phyloP scores from a whole-genome alignment of 352 stramenopile species.

The Lagenidium giganteum region DNA sequence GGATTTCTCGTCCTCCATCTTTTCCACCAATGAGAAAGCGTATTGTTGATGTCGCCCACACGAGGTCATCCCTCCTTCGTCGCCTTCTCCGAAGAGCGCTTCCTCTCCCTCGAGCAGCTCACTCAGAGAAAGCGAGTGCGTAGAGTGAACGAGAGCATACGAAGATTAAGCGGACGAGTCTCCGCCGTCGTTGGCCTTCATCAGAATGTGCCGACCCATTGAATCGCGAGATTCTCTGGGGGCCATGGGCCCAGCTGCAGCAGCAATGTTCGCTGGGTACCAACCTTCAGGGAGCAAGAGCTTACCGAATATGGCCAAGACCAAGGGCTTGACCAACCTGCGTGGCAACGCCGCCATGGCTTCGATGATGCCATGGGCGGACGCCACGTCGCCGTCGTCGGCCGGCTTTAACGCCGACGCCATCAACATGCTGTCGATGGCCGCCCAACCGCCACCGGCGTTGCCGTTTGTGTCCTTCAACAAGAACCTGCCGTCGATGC shows the following conservation, averaged over 20 bases:
- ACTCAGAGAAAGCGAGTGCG: slow-evolving; percentile 25
- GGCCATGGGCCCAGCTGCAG: slow-evolving; percentile 66
- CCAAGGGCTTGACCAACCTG: slow-evolving; percentile 3
- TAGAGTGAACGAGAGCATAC: slow-evolving; percentile 7
- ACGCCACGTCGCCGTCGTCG: slow-evolving; percentile 14
- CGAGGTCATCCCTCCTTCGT: no score
- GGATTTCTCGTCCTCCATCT: no score
- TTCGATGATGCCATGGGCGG: slow-evolving; percentile 15
- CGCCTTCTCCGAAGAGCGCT: no score
- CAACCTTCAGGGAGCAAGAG: slow-evolving; percentile 41
- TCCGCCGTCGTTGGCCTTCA: background rate
- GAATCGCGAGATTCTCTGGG: slow-evolving; percentile 78
- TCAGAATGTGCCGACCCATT: slow-evolving; percentile 77
- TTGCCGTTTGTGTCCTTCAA: slow-evolving; percentile 70
- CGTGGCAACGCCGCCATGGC: slow-evolving; percentile 10
- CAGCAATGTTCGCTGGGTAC: slow-evolving; percentile 73
- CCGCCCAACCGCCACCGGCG: slow-evolving; percentile 40
- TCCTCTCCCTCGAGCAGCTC: slow-evolving; percentile 8
- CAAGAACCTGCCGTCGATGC: slow-evolving; percentile 56
- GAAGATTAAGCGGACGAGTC: slow-evolving; percentile 7
- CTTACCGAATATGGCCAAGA: slow-evolving; percentile 9
- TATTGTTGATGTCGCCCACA: no score
- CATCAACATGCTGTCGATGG: slow-evolving; percentile 62
- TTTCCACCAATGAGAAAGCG: no score
- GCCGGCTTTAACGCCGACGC: slow-evolving; percentile 25